A percentile compares a stretch with the other conserved stretches of the same genome.
Evolutionary conservation across 164 flowering plant genomes (phyloP).

Genomic region (Liquidambar formosana): DNA sequence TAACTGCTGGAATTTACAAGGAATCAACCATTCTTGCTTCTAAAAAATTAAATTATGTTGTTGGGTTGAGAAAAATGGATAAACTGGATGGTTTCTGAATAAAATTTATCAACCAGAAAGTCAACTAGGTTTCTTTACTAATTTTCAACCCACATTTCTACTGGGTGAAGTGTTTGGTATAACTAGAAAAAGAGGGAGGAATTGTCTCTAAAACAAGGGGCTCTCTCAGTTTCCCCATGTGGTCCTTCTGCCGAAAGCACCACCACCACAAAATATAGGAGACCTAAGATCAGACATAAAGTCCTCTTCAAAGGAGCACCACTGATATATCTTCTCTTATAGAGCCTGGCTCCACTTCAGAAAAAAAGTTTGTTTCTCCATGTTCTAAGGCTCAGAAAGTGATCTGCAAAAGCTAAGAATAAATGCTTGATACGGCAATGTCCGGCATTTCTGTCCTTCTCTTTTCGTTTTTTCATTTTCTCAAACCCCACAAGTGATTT

Average conservation of each 20-base stretch:
- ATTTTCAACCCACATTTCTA: background rate
- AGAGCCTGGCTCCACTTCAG: constrained; percentile 21
- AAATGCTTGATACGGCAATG: constrained; percentile 20
- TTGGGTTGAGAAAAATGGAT: too few species aligned
- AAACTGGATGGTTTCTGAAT: too few species aligned
- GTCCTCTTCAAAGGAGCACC: constrained; percentile 21
- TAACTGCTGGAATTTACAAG: too few species aligned
- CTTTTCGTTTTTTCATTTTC: constrained; percentile 17
- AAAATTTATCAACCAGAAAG: background rate
- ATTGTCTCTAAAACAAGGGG: constrained; percentile 9
- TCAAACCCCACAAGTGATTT: background rate
- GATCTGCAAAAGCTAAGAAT: constrained; percentile 14
- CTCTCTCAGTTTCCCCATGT: constrained; percentile 14
- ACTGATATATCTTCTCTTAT: constrained; percentile 18
- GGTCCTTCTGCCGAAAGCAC: constrained; percentile 30
- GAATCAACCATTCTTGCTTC: too few species aligned
- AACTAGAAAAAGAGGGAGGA: background rate
- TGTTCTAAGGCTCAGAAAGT: constrained; percentile 42
- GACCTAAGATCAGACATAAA: constrained; percentile 11
- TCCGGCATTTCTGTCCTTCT: constrained; percentile 27
- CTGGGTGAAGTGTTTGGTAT: background rate
- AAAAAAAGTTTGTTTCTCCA: constrained; percentile 16
- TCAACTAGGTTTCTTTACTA: background rate
- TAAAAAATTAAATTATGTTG: too few species aligned
- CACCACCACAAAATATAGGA: constrained; percentile 20